phyloP scores from a whole-genome alignment of 257 asterid genomes.

The Phtheirospermum japonicum region DNA sequence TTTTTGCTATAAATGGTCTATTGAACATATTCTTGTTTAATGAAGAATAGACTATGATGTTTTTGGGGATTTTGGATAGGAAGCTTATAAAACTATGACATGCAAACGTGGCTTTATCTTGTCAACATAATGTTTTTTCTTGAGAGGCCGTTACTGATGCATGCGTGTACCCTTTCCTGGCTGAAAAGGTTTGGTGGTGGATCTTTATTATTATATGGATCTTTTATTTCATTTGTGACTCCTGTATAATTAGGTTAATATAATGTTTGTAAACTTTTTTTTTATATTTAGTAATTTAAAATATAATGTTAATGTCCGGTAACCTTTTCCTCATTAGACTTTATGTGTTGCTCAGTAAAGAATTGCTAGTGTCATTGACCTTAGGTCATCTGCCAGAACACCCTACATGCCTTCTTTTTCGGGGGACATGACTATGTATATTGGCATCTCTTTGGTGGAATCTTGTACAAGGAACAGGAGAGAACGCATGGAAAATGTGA shows the following conservation, averaged over 20 bases:
- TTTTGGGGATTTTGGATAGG: constrained; percentile 19
- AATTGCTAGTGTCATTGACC: constrained; percentile 2
- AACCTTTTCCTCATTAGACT: background rate
- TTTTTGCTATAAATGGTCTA: background rate
- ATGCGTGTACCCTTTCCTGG: background rate
- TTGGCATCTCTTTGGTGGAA: too few species aligned
- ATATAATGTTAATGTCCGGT: background rate
- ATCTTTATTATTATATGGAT: background rate
- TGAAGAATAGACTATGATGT: constrained; percentile 4
- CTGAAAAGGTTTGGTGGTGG: constrained; percentile 7
- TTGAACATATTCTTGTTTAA: constrained; percentile 5
- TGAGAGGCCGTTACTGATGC: background rate
- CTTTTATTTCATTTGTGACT: background rate
- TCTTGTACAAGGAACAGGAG: too few species aligned
- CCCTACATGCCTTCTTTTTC: background rate
- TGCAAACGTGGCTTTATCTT: constrained; percentile 5
- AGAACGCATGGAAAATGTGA: too few species aligned
- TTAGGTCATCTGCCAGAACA: background rate
- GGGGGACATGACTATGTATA: background rate
- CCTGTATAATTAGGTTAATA: too few species aligned
- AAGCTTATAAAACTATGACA: constrained; percentile 21
- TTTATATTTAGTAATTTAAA: background rate
- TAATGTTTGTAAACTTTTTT: background rate
- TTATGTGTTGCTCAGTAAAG: background rate
- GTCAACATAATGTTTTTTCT: constrained; percentile 3